Evolutionary conservation across 192 early-diverging fungal genomes (phyloP), one percentile per base, ranked within the genome.

Genomic region (Lobulomyces angularis): DNA sequence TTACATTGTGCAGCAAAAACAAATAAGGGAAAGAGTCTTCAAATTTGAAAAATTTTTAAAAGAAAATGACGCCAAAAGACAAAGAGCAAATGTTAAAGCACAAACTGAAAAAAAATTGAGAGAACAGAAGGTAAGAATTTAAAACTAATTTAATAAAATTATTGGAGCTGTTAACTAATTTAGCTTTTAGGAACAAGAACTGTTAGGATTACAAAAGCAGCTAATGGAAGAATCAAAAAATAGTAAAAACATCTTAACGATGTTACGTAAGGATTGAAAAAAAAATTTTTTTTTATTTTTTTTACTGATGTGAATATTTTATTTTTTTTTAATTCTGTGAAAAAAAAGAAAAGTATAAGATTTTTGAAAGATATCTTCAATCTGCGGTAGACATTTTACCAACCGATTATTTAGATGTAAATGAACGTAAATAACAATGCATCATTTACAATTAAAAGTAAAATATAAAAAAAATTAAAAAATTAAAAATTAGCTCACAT

Each of bases 1-100:
- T 20, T 33, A 17, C 19, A 19, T 31, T 27, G 9, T 30, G 20
- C 37, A 74, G 73, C 74, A 77, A 71, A 68, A 67, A 41, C 68
- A 77, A 58, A 66, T 77, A 19, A 41, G 66, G 19, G 74, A 77
- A 20, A 53, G 69, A 9, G 74, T 77, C 8, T 48, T 61, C 22
- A 77, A 77, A 56, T 77, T 77, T 53, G 74, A 77, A 41, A 77
- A 77, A 47, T 77, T 77, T 41, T 45, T 77, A 39, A 71, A 71
- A 35, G 74, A 77, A 41, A 77, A 77, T 40, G 74, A 77, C 48
- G 74, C 74, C 11, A 77, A 77, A 43, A 54, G 72, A 30, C 65
- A 73, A 32, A 37, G 74, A 3, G 74, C 74, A 7, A 68, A 72
- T 39, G 27, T 61, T 2, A 77, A 77, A 43, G 66, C 72, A 5